Base-by-base conservation (phyloP, 1,284 basidiomycete genomes). In the Takashimella koratensis region DNA sequence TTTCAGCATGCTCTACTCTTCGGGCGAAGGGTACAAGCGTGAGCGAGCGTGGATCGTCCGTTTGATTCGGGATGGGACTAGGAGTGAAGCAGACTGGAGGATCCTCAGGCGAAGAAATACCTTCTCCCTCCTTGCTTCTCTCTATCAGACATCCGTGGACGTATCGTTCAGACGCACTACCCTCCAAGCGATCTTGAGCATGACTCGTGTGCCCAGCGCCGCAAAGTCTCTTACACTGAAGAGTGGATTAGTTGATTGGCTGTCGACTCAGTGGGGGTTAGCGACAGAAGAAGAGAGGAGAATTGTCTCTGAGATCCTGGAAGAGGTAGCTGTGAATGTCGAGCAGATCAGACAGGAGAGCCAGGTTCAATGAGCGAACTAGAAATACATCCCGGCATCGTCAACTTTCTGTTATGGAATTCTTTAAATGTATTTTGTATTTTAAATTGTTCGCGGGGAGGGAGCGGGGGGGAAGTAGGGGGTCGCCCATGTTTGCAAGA, bases 41-140 rank as follows among this genome's bases (percentile, higher is more conserved):
- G 90, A 97, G 66, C 80, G 91, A 20, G 79, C 80, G 2, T 97
- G 92, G 92, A 92, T 97, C 46, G 76, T 97, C 42, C 81, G 86
- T 42, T 88, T 92, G 70, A 75, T 97, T 36, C 79, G 85, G 0
- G 90, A 95, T 62, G 88, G 88, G 0, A 85, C 91, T 79, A 79
- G 80, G 52, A 81, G 82, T 23, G 71, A 77, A 23, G 71, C 76
- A 21, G 93, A 96, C 64, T 95, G 92, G 90, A 80, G 79, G 30
- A 81, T 92, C 1, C 76, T 94, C 55, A 85, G 85, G 64, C 79
- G 90, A 43, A 76, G 93, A 25, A 88, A 92, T 68, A 90, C 88
- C 0, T 93, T 90, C 87, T 88, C 91, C 57, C 77, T 95, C 25
- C 75, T 96, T 3, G 86, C 88, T 0, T 90, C 87, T 60, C 70